Evolutionary conservation across 2,329 filamentous ascomycete species (phyloP), one percentile per base, ranked within the genome.

Genomic region (Alternaria novae-zelandiae): DNA sequence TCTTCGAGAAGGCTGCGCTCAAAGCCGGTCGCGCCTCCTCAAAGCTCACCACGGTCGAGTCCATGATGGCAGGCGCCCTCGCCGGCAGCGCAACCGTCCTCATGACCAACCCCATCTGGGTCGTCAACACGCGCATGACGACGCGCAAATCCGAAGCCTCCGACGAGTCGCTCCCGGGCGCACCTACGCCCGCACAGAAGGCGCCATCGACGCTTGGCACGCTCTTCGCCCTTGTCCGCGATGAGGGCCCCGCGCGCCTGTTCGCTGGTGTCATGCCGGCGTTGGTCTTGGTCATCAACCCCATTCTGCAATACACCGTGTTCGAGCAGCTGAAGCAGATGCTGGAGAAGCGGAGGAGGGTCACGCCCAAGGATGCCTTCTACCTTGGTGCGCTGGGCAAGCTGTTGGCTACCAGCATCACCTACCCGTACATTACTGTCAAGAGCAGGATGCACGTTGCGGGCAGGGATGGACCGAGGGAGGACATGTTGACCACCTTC

Each of bases 81-180:
- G 96, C 96, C 44, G 96, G 96, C 12, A 94, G 91, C 70, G 95
- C 95, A 12, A 99, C 96, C 17, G 96, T 99, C 70, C 86, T 99
- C 76, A 86, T 97, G 76, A 99, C 96, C 65, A 99, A 99, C 85
- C 96, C 96, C 50, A 99, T 99, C 82, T 99, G 96, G 96, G 96
- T 99, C 55, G 86, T 99, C 80, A 99, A 99, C 86, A 99, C 96
- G 58, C 91, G 96, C 77, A 96, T 99, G 91, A 99, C 96, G 21
- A 95, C 96, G 54, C 89, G 93, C 74, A 91, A 91, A 82, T 88
- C 88, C n/a, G 83, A 85, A 51, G 79, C 80, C 23, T 73, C 78
- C 12, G 80, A 82, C 54, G 70, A 74, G 25, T 70, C 74, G 17
- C 76, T 82, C 5, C 81, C 81, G 2, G 79, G 78, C 66, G 69